Evolutionary conservation across 768 basidiomycete species (phyloP), one percentile per base, ranked within the genome.

Genomic region (Gyrodon lividus): DNA sequence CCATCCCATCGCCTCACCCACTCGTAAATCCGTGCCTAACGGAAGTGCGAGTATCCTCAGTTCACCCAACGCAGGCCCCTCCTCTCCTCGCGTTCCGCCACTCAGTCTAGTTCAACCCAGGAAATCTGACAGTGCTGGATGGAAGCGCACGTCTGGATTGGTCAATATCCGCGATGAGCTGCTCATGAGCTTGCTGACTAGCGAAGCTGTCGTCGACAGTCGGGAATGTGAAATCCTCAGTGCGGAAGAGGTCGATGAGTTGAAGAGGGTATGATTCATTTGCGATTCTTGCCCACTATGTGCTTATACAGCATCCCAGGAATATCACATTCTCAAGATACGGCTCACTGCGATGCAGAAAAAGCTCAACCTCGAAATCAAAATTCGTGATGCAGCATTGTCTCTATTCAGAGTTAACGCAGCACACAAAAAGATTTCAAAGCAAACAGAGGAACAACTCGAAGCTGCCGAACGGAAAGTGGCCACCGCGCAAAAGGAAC

Each of bases 171-270:
- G 86, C 40, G 93, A 97, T 60, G 90, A 94, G 55, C 79, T 98
- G 41, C 77, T 98, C 56, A 79, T 97, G 65, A 89, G 89, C 65
- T 78, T 99, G 35, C 74, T 98, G 57, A 89, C 94, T 37, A 93
- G 93, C 48, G 93, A 98, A 70, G 96, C 96, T 5, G 82, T 91
- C 37, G 85, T 98, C n/a, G 93, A 98, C 61, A 90, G 90, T 61
- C 83, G 88, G 26, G 82, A 83, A 40, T 90, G 82, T 63, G 83
- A 86, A 47, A 85, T 97, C 19, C 74, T 95, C 39, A 81, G 78
- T 48, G 79, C 84, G 54, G 86, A 89, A 42, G 81, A 86, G 59
- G 81, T 87, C 14, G 85, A 88, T 51, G 80, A 80, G 28, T 73
- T 85, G 57, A 89, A 86, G 70, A 83, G 83, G 75, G 86, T 84